These are phyloP conservation scores for Microdochium trichocladiopsis DNA, from an alignment of 2,329 filamentous ascomycete species.

Conservation along the genomic window DNA sequence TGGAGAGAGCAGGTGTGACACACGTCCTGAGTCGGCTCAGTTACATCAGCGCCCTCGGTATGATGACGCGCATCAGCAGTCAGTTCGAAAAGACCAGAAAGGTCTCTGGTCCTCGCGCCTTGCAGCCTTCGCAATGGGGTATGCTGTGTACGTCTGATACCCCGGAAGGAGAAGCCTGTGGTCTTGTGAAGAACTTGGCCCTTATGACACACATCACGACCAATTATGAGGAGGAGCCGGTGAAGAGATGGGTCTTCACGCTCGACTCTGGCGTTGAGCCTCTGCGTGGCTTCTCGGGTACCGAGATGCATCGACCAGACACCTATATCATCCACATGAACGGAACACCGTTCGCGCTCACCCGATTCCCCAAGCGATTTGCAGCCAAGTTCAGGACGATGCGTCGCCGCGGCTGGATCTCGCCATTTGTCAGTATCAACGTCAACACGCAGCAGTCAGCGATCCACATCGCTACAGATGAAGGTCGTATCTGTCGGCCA, in stretches of 20 bases:
- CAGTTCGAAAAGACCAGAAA: constrained; percentile 99
- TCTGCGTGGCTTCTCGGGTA: constrained; percentile 63
- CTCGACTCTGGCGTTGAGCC: constrained; percentile 79
- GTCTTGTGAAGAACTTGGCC: constrained; percentile 94
- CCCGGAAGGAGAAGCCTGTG: constrained; percentile 96
- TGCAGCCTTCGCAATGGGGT: constrained; percentile 96
- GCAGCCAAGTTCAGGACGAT: constrained; percentile 78
- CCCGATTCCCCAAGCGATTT: constrained; percentile 79
- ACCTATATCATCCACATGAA: constrained; percentile 92
- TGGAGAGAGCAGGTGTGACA: constrained; percentile 95
- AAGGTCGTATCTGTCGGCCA: constrained; percentile 91
- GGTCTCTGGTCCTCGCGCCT: constrained; percentile 87
- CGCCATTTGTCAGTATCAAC: constrained; percentile 93
- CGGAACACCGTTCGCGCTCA: constrained; percentile 86
- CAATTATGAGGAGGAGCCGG: constrained; percentile 86
- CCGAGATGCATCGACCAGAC: constrained; percentile 78
- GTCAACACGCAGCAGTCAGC: constrained; percentile 90
- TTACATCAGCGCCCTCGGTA: constrained; percentile 93
- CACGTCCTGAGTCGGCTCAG: constrained; percentile 92
- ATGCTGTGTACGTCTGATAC: constrained; percentile 98
- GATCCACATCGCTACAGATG: constrained; percentile 93
- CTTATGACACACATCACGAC: constrained; percentile 99
- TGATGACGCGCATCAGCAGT: constrained; percentile 99
- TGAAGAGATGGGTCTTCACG: constrained; percentile 78
- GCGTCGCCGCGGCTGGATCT: constrained; percentile 83